phyloP scores from a whole-genome alignment of 1,284 basidiomycete genomes.

The Melampsora larici-populina region DNA sequence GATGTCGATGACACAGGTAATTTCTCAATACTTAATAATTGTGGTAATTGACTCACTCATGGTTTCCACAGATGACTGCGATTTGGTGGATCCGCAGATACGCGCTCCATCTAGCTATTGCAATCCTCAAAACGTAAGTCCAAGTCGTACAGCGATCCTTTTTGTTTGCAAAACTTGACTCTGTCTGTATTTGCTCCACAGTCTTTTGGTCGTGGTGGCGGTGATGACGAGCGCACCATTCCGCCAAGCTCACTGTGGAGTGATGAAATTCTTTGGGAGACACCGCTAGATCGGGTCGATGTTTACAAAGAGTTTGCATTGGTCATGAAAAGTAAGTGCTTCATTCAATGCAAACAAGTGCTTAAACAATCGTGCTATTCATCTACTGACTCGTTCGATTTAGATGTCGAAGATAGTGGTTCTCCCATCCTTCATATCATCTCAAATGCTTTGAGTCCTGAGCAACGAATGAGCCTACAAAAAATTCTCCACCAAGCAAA shows the following conservation, averaged over 20 bases:
- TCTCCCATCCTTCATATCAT: slow-evolving; percentile 24
- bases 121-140: background rate
- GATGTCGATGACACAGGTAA: slow-evolving; percentile 15
- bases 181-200: background rate
- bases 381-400: background rate
- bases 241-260: slow-evolving; percentile 46
- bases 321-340: slow-evolving; percentile 44
- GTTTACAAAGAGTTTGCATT: slow-evolving; percentile 48
- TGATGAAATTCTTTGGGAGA: slow-evolving; percentile 50
- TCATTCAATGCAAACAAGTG: background rate
- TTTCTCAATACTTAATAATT: background rate
- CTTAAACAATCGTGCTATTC: background rate
- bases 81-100: slow-evolving; percentile 21
- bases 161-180: too few species aligned
- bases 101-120: background rate
- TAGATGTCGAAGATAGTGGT: slow-evolving; percentile 31
- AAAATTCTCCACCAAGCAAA: slow-evolving; percentile 29
- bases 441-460: background rate
- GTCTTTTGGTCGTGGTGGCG: slow-evolving; percentile 32
- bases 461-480: background rate
- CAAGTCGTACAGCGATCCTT: too few species aligned
- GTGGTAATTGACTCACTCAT: background rate
- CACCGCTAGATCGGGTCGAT: slow-evolving; percentile 50
- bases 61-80: slow-evolving; percentile 24
- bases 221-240: slow-evolving; percentile 18